These are phyloP conservation scores for Dictyophora rubrovolvata DNA, from an alignment of 768 basidiomycete species.

Conservation along the genomic window DNA sequence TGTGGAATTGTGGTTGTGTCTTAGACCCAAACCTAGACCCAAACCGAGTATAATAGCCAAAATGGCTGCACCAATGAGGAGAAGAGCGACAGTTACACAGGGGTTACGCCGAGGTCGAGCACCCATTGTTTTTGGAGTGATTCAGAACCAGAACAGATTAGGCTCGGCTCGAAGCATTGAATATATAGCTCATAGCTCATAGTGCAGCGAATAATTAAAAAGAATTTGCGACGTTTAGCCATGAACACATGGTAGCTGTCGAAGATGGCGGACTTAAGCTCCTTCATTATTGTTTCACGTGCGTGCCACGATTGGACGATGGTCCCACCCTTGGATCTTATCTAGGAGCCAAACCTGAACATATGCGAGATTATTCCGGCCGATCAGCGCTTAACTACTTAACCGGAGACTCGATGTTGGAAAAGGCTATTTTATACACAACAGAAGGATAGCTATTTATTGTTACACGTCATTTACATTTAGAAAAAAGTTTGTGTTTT, in stretches of 20 bases:
- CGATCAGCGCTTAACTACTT: background rate
- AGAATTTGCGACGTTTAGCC: background rate
- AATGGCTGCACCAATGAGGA: constrained; percentile 7
- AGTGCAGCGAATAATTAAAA: background rate
- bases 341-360: background rate
- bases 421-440: background rate
- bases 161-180: background rate
- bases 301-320: background rate
- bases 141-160: background rate
- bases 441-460: background rate
- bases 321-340: too few relatives aligned
- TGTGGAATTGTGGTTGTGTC: background rate
- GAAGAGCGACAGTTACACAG: background rate
- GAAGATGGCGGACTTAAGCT: background rate
- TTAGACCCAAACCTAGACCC: constrained; percentile 12
- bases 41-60: constrained; percentile 10
- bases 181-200: background rate
- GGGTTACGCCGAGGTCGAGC: background rate
- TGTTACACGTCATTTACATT: too few relatives aligned
- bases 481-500: too few relatives aligned
- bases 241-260: background rate
- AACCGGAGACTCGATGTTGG: too few relatives aligned
- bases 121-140: background rate
- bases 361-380: background rate
- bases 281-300: background rate